Conservation (phyloP, 371 early-diverging fungal genomes). For the Funneliformis caledonium region DNA sequence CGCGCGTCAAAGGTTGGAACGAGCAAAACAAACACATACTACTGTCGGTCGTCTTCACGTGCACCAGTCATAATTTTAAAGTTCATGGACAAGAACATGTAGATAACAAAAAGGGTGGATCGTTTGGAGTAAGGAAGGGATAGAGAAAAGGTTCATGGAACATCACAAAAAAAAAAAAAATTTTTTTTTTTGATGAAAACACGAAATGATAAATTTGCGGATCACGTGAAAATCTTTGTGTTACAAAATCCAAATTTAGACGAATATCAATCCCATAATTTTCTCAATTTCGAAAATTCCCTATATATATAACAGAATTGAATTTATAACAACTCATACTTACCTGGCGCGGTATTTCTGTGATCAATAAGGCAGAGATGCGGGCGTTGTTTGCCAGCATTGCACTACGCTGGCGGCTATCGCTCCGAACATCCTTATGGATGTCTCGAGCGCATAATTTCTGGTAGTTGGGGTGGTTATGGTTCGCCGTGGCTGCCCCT, state of each 20-base stretch:
- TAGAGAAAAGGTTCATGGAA: no score
- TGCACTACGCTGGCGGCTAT: constrained; percentile 52
- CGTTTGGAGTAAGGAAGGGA: neutral
- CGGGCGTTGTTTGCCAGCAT: constrained; percentile 51
- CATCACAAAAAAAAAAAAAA: no score
- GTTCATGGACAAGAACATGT: neutral
- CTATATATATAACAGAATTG: neutral
- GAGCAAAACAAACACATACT: neutral
- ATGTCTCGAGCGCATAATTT: constrained; percentile 60
- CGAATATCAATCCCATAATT: neutral
- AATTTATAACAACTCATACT: constrained; percentile 44
- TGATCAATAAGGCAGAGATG: constrained; percentile 52
- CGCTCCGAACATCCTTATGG: constrained; percentile 55
- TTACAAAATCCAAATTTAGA: no score
- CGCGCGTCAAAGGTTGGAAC: neutral
- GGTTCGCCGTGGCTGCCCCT: constrained; percentile 52
- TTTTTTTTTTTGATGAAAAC: neutral
- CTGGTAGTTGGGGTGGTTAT: constrained; percentile 52
- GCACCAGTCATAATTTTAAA: constrained; percentile 18
- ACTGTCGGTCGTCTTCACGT: constrained; percentile 17
- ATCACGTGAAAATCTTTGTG: neutral
- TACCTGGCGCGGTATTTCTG: constrained; percentile 57
- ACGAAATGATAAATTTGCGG: neutral
- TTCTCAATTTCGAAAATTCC: neutral
- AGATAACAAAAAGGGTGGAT: neutral